Percentiles rank a stretch among this genome's conserved stretches.
These are phyloP conservation scores for Chenopodium formosanum DNA, from an alignment of 148 eudicot genomes.

Conservation along the genomic window DNA sequence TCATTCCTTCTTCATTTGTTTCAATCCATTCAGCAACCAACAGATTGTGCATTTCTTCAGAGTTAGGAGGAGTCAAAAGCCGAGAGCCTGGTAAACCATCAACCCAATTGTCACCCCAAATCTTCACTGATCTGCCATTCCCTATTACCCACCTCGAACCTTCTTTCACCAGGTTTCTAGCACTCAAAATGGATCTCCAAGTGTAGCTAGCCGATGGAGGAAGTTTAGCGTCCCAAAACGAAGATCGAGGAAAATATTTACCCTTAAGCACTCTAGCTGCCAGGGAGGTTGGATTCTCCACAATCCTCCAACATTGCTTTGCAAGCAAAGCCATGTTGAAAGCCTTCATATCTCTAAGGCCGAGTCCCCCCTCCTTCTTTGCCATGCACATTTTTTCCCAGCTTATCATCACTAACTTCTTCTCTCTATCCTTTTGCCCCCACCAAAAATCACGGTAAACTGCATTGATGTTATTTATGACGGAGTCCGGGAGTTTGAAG, in stretches of 20 bases:
- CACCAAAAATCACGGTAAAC: not conserved
- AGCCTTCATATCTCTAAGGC: not conserved
- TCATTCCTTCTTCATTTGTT: no score
- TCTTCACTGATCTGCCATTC: no score
- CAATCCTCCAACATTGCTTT: not conserved
- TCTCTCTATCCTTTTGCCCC: not conserved
- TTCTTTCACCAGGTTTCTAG: not conserved
- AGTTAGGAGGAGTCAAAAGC: no score
- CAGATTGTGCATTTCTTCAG: no score
- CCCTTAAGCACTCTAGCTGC: not conserved
- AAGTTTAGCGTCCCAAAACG: not conserved
- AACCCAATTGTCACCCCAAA: no score
- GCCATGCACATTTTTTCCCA: not conserved
- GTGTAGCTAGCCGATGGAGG: not conserved
- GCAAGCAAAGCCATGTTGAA: not conserved
- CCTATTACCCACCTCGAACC: not conserved
- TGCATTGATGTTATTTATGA: no score
- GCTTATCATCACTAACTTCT: not conserved
- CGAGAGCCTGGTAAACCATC: no score
- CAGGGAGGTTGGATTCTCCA: not conserved
- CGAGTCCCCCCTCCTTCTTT: not conserved
- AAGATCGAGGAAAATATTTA: not conserved
- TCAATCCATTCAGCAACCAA: no score
- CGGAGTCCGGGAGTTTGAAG: not conserved
- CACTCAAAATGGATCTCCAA: not conserved